Evolutionary conservation across 1,284 basidiomycete species (phyloP).

Genomic region (Lentinus polychrous): DNA sequence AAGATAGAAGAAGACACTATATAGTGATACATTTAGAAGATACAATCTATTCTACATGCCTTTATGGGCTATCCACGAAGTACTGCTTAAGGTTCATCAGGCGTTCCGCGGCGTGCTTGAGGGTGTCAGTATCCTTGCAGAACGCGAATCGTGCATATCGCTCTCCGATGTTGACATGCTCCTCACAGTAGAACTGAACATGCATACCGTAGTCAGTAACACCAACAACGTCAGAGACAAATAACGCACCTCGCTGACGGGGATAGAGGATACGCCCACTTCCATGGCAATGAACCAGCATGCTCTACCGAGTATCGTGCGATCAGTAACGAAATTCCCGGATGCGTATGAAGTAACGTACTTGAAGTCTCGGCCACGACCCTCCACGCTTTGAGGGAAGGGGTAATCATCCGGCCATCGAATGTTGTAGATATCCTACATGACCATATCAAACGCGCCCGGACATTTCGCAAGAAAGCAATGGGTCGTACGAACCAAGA

Average conservation of each 20-base stretch:
- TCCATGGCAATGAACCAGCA: conserved; percentile 90
- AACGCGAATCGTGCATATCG: conserved; percentile 86
- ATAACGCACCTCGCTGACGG: conserved; percentile 78
- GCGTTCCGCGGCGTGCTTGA: conserved; percentile 72
- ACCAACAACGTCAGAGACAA: conserved; percentile 5
- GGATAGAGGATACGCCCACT: conserved; percentile 86
- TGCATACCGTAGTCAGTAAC: background rate
- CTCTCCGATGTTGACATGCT: conserved; percentile 81
- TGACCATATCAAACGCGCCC: background rate
- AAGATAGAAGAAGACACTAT: conserved; percentile 29
- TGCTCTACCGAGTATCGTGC: conserved; percentile 39
- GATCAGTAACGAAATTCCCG: conserved; percentile 12
- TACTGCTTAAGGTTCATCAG: conserved; percentile 63
- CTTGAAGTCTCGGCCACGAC: conserved; percentile 85
- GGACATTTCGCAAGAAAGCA: background rate
- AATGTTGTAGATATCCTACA: conserved; percentile 76
- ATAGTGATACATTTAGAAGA: background rate
- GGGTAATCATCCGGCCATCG: conserved; percentile 81
- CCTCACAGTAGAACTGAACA: conserved; percentile 79
- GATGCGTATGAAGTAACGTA: conserved; percentile 27
- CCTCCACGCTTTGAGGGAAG: conserved; percentile 71
- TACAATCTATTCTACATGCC: background rate
- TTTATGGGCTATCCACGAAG: background rate
- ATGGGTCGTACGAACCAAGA: conserved; percentile 59
- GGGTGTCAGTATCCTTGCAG: conserved; percentile 86